Conservation (phyloP, 306 rosid genomes). For the Fagus sylvatica region DNA sequence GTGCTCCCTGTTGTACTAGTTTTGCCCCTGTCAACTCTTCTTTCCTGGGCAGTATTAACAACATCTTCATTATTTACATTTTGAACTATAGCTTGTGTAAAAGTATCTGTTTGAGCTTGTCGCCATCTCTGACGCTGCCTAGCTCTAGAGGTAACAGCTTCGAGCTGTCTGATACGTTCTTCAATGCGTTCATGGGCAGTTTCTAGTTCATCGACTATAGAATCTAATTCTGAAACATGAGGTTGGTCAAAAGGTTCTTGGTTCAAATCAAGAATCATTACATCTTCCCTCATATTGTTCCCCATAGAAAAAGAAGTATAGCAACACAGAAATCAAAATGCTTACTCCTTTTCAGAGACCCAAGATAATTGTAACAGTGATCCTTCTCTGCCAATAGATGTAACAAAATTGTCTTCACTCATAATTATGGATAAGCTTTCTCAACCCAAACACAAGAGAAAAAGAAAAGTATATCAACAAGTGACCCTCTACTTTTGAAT, state of each 20-base stretch:
- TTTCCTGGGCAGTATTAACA: constrained; percentile 27
- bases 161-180: constrained; percentile 56
- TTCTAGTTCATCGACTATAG: constrained; percentile 57
- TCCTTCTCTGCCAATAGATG: neutral
- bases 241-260: constrained; percentile 42
- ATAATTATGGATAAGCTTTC: neutral
- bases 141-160: constrained; percentile 52
- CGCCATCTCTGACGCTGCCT: constrained; percentile 51
- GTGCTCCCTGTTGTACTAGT: constrained; percentile 26
- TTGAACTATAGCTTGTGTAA: constrained; percentile 16
- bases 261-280: constrained; percentile 59
- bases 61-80: constrained; percentile 14
- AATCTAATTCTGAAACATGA: constrained; percentile 44
- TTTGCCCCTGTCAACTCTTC: neutral
- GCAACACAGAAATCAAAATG: constrained; percentile 23
- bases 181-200: constrained; percentile 55
- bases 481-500: no score
- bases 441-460: neutral
- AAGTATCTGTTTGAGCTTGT: constrained; percentile 24
- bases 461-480: no score
- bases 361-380: constrained; percentile 7
- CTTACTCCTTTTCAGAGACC: neutral
- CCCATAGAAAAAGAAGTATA: constrained; percentile 27
- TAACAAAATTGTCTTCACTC: neutral
- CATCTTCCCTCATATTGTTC: constrained; percentile 31